These are phyloP conservation scores for Arachis monticola DNA, from an alignment of 331 rosid species.

Conservation along the genomic window DNA sequence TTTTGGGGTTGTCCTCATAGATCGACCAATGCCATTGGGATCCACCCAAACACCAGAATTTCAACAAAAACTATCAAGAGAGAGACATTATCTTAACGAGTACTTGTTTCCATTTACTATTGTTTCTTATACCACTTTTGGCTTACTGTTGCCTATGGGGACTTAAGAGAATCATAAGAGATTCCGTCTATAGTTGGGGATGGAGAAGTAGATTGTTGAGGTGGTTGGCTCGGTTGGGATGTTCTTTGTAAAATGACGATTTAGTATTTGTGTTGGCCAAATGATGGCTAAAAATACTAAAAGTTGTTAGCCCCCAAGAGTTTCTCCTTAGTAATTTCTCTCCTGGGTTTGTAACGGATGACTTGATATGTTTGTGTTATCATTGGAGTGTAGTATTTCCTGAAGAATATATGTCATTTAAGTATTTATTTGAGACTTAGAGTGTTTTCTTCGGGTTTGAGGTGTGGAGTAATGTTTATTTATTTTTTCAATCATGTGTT, in stretches of 20 bases:
- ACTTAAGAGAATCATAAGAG: neutral
- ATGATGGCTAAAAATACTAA: too few relatives aligned
- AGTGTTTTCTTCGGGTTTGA: too few relatives aligned
- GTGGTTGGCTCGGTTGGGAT: neutral
- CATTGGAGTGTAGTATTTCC: too few relatives aligned
- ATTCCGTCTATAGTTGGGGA: slow-evolving; percentile 4
- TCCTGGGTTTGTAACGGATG: too few relatives aligned
- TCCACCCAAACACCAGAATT: slow-evolving; percentile 10
- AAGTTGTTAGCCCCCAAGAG: too few relatives aligned
- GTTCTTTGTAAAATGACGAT: neutral
- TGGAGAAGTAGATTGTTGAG: neutral
- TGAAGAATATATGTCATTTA: too few relatives aligned
- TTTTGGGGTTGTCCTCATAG: neutral
- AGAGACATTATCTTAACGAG: neutral
- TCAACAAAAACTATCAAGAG: neutral
- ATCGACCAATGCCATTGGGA: neutral
- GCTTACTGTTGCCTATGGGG: neutral
- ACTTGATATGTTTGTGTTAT: too few relatives aligned
- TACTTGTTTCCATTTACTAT: slow-evolving; percentile 4
- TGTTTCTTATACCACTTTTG: neutral
- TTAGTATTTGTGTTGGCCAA: too few relatives aligned
- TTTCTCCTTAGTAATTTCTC: too few relatives aligned
- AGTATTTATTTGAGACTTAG: too few relatives aligned
- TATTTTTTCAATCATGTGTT: too few relatives aligned
- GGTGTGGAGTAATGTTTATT: too few relatives aligned